A percentile compares a stretch with the other conserved stretches of the same genome.
phyloP scores from a whole-genome alignment of 2,329 filamentous ascomycete species.

The Alternaria arborescens region DNA sequence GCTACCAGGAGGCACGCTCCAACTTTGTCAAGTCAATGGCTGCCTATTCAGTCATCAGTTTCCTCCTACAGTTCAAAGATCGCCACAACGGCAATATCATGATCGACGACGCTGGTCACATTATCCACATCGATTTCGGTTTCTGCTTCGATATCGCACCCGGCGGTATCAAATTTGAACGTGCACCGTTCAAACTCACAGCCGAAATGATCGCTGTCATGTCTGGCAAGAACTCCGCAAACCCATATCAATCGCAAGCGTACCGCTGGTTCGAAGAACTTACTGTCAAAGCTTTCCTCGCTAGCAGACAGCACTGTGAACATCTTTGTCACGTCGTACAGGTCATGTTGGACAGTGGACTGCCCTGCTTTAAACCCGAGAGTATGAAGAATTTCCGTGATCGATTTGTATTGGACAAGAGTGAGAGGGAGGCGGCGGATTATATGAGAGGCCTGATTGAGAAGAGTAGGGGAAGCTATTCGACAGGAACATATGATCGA shows the following conservation, averaged over 20 bases:
- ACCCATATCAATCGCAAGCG: conserved; percentile 73
- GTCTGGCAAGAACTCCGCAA: conserved; percentile 69
- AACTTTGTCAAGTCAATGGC: conserved; percentile 99
- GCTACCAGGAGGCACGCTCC: conserved; percentile 91
- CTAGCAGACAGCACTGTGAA: conserved; percentile 82
- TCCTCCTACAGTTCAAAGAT: conserved; percentile 98
- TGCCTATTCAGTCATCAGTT: conserved; percentile 96
- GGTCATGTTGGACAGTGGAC: conserved; percentile 93
- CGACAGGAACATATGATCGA: conserved; percentile 94
- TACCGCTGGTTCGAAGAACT: conserved; percentile 98
- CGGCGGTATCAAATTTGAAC: conserved; percentile 95
- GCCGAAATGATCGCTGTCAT: conserved; percentile 99
- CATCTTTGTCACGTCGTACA: conserved; percentile 90
- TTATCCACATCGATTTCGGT: conserved; percentile 98
- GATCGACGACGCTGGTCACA: conserved; percentile 96
- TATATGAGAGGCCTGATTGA: conserved; percentile 90
- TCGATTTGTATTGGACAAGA: conserved; percentile 90
- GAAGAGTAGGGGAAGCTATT: conserved; percentile 90
- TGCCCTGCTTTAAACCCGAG: conserved; percentile 98
- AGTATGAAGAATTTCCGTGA: conserved; percentile 92
- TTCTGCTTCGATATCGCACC: conserved; percentile 99
- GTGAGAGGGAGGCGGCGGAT: conserved; percentile 90
- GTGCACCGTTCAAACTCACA: conserved; percentile 97
- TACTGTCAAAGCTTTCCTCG: conserved; percentile 93
- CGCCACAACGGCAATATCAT: conserved; percentile 99